Evolutionary conservation across 768 basidiomycete species (phyloP), one percentile per base, ranked within the genome.

Genomic region (Collybia sp.): DNA sequence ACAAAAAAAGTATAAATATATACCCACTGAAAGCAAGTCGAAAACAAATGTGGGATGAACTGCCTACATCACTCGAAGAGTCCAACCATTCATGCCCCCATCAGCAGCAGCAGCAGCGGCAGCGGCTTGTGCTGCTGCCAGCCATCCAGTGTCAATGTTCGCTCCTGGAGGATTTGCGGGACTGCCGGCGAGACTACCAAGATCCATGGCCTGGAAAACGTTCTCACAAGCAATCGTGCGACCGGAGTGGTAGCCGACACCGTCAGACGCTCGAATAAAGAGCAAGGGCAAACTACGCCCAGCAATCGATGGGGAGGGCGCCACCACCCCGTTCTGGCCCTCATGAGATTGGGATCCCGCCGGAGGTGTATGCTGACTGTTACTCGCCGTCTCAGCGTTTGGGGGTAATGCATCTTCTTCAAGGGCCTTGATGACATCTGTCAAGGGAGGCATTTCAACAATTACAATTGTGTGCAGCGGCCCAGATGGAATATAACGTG

Each of bases 171-270:
- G 64, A 2, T 73, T 70, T 37, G 75, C 63, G 39, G 75, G 69
- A 53, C 69, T 72, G 1, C 69, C 73, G 3, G 62, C 62, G 57
- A 82, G 73, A 18, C 65, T 70, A 30, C 72, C 70, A 41, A 89
- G 68, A 57, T 86, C 83, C 65, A 89, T 75, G 12, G 71, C 63
- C 56, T 83, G 80, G 63, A 88, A 87, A 13, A 87, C 77, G 57
- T 87, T 87, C 60, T 92, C 89, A 59, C 86, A 88, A 13, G 87
- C 77, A 47, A 93, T 81, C 36, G 85, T 87, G 51, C 88, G 79
- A 32, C 89, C 89, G 16, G 91, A 91, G 60, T 91, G 88, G 61
- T 91, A 93, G 3, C 90, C 90, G 25, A 92, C 82, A n/a, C 91
- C 88, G 55, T 93, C 90, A 35, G 71, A 77, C 12, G 84, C 71